These are phyloP conservation scores for Phalaenopsis equestris DNA, from an alignment of 106 monocot genomes.

Conservation along the genomic window DNA sequence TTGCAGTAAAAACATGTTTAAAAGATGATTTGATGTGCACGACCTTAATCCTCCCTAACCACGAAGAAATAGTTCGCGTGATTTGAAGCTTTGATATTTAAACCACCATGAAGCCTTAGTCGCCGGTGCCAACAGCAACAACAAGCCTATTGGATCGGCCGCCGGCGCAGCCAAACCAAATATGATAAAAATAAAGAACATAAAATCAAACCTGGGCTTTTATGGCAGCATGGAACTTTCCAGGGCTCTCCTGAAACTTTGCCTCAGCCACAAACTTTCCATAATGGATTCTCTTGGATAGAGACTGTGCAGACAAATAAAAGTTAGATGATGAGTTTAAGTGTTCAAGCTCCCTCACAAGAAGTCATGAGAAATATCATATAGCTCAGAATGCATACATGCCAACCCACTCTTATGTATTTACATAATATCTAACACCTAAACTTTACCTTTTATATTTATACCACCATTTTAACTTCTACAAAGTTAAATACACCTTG, in stretches of 20 bases:
- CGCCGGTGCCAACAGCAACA: no score
- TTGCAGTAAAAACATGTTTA: not conserved
- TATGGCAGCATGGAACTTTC: conserved; percentile 60
- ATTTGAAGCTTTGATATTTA: not conserved
- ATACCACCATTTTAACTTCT: no score
- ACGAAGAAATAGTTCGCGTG: not conserved
- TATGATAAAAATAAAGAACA: not conserved
- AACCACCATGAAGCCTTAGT: not conserved
- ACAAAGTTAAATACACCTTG: no score
- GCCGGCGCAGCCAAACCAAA: not conserved
- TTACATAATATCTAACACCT: no score
- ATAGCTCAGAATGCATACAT: not conserved
- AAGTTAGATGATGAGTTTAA: not conserved
- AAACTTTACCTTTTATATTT: no score
- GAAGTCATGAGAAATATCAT: not conserved
- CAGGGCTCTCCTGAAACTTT: conserved; percentile 72
- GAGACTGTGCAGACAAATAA: conserved; percentile 30
- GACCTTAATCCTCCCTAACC: not conserved
- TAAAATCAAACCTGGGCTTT: conserved; percentile 52
- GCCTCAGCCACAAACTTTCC: conserved; percentile 98
- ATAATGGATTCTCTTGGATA: conserved; percentile 97
- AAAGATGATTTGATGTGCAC: not conserved
- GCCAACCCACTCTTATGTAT: no score
- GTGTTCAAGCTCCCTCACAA: not conserved
- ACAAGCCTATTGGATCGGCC: no score